Base-by-base conservation (phyloP, 192 early-diverging fungal species). In the Lobosporangium transversale region DNA sequence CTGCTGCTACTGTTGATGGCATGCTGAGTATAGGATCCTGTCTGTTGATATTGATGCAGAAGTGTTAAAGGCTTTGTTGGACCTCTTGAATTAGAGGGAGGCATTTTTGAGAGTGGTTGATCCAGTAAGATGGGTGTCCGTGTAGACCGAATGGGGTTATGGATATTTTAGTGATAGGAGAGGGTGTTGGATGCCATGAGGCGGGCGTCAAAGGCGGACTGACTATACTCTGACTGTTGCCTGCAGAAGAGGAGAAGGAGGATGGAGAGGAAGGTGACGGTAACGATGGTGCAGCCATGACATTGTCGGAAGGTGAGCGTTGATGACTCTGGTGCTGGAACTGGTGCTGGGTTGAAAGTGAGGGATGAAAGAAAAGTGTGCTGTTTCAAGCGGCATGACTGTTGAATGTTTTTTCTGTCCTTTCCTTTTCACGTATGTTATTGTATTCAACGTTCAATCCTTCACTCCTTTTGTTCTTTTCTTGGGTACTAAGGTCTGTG, bases 161-260 rank as follows among this genome's bases (percentile, higher is more conserved):
- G n/a, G n/a, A n/a, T n/a, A n/a, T 40, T n/a, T 54, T 69, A 7
- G 67, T 43, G 20, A 69, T 60, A n/a, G 67, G 58, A 15, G 53
- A 21, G 20, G 37, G 58, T 11, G 50, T 42, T 8, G 55, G 32
- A 18, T 50, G 45, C 49, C 48, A 30, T 43, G 56, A 35, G 12
- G 47, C 18, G 32, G 62, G 18, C 24, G 64, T 49, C 36, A 30
- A 14, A 58, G 56, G 21, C 18, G 56, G 14, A 26, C 29, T 29
- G 37, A 10, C 8, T 10, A 40, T 40, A 14, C 37, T 14, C 37
- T 40, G 37, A 14, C 14, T 7, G 14, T 40, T 40, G 7, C 7
- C 37, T 7, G 8, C 14, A 14, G 37, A 40, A 14, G 14, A 40
- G 14, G 37, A n/a, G n/a, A n/a, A n/a, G n/a, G n/a, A n/a, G n/a